Conservation (phyloP, 495 filamentous ascomycete species). For the Stereocaulon alpinum region DNA sequence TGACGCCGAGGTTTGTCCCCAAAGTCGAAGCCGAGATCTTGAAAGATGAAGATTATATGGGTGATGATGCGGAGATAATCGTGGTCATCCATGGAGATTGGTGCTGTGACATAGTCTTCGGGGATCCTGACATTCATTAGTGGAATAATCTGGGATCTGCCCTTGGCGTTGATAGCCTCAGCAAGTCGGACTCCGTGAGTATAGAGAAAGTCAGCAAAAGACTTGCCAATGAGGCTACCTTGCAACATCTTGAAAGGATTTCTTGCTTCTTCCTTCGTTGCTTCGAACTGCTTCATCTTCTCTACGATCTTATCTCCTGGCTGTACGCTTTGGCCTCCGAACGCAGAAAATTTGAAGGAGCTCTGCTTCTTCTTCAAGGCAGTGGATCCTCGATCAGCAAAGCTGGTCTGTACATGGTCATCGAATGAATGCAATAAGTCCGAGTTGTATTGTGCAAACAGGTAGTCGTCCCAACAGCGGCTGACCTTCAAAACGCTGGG, state of each 20-base stretch:
- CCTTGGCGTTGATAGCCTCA: slow-evolving; percentile 39
- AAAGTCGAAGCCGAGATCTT: slow-evolving; percentile 32
- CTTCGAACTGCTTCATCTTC: slow-evolving; percentile 35
- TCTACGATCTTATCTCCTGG: slow-evolving; percentile 41
- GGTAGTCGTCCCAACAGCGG: slow-evolving; percentile 73
- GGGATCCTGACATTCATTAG: slow-evolving; percentile 20
- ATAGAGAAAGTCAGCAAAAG: slow-evolving; percentile 44
- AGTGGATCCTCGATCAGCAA: slow-evolving; percentile 32
- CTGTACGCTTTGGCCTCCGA: slow-evolving; percentile 40
- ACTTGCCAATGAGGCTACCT: slow-evolving; percentile 50
- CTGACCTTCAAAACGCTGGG: slow-evolving; percentile 66
- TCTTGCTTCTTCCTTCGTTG: slow-evolving; percentile 34
- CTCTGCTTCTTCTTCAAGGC: slow-evolving; percentile 34
- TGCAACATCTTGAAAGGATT: slow-evolving; percentile 55
- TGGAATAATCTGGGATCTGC: slow-evolving; percentile 41
- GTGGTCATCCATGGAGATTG: slow-evolving; percentile 42
- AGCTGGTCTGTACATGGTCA: slow-evolving; percentile 41
- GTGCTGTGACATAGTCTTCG: slow-evolving; percentile 22
- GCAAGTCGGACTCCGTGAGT: slow-evolving; percentile 49
- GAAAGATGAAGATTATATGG: slow-evolving; percentile 45
- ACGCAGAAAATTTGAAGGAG: slow-evolving; percentile 44
- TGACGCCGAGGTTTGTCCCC: slow-evolving; percentile 23
- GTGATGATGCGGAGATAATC: slow-evolving; percentile 49
- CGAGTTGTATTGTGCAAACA: slow-evolving; percentile 85
- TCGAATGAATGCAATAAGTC: slow-evolving; percentile 63